phyloP scores from a whole-genome alignment of 257 asterid species.

The Sherardia arvensis region DNA sequence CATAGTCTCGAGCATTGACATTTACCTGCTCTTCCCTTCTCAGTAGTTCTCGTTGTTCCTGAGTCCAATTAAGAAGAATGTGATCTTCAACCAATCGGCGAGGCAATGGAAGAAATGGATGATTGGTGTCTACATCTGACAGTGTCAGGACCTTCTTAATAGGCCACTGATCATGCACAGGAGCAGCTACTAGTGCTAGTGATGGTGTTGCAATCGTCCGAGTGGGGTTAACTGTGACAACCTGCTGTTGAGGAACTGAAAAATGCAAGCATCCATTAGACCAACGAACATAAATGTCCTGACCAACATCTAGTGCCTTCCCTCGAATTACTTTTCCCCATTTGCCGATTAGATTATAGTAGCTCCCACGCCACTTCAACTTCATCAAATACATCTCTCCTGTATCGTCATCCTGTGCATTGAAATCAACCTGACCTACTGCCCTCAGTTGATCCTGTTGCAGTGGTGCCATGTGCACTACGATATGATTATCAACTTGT shows the following conservation, averaged over 20 bases:
- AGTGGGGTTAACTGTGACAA: conserved; percentile 39
- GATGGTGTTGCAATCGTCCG: conserved; percentile 41
- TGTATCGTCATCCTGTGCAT: conserved; percentile 69
- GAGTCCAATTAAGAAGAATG: conserved; percentile 63
- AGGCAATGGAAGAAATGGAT: conserved; percentile 76
- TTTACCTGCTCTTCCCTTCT: conserved; percentile 67
- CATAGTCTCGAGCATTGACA: conserved; percentile 63
- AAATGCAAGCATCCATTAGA: conserved; percentile 61
- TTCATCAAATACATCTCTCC: conserved; percentile 60
- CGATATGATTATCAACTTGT: conserved; percentile 62
- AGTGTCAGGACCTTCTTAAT: conserved; percentile 59
- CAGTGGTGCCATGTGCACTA: conserved; percentile 54
- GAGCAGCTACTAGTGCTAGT: conserved; percentile 4
- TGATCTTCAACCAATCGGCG: conserved; percentile 74
- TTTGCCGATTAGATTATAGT: conserved; percentile 66
- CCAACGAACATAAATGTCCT: conserved; percentile 69
- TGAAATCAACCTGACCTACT: conserved; percentile 54
- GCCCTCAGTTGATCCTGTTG: conserved; percentile 51
- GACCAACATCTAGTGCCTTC: conserved; percentile 73
- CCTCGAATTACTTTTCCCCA: conserved; percentile 77
- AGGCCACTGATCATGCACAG: conserved; percentile 67
- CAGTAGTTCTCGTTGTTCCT: conserved; percentile 54
- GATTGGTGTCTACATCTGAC: conserved; percentile 76
- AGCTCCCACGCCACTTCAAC: conserved; percentile 79
- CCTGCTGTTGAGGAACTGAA: conserved; percentile 66